A percentile compares a stretch with the other conserved stretches of the same genome.
phyloP scores from a whole-genome alignment of 305 asterid species.

The Solanum hybrid region DNA sequence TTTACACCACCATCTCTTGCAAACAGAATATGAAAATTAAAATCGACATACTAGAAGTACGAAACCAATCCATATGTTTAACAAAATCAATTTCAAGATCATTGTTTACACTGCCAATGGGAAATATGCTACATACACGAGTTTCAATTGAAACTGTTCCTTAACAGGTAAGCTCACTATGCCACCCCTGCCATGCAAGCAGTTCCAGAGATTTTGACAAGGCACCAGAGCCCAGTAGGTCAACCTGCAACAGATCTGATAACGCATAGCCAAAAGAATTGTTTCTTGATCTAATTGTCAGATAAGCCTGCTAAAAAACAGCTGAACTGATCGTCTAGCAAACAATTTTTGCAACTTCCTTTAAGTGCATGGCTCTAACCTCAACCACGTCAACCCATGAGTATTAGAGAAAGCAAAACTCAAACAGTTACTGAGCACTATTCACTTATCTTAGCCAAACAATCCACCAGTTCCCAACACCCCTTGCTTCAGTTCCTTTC shows the following conservation, averaged over 20 bases:
- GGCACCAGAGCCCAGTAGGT: constrained; percentile 15
- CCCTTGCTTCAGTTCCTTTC: constrained; percentile 71
- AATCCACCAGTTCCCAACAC: constrained; percentile 60
- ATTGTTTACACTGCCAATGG: constrained; percentile 36
- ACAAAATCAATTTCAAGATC: constrained; percentile 22
- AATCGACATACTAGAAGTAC: constrained; percentile 16
- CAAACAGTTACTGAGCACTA: constrained; percentile 15
- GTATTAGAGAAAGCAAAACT: constrained; percentile 18
- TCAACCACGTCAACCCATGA: constrained; percentile 19
- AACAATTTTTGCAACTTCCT: constrained; percentile 36
- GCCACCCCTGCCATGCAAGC: constrained; percentile 47
- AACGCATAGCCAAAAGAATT: constrained; percentile 14
- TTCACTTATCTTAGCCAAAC: constrained; percentile 52
- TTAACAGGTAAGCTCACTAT: constrained; percentile 25
- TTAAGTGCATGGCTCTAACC: constrained; percentile 44
- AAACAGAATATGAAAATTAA: constrained; percentile 43
- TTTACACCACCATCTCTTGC: constrained; percentile 58
- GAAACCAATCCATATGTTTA: constrained; percentile 21
- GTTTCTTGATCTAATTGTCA: constrained; percentile 28
- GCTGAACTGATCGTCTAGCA: constrained; percentile 34
- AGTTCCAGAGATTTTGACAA: constrained; percentile 17
- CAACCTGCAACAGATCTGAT: constrained; percentile 31
- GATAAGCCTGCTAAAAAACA: constrained; percentile 48
- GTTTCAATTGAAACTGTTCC: constrained; percentile 27
- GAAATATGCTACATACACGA: constrained; percentile 40